These are phyloP conservation scores for Ceratobasidium sp. DNA, from an alignment of 1,284 basidiomycete species.

Conservation along the genomic window DNA sequence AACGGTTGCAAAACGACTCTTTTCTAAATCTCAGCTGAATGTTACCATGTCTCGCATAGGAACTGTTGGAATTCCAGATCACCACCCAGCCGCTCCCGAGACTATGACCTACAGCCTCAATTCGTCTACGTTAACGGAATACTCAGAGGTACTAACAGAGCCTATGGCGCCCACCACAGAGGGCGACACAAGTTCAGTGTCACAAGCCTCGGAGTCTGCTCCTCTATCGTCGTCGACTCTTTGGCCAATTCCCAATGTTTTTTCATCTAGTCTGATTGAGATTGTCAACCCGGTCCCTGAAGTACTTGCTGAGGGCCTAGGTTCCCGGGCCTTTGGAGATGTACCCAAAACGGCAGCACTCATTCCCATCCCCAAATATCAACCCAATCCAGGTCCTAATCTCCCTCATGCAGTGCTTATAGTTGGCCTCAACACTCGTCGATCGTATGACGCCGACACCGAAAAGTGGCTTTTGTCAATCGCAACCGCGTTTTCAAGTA, in stretches of 20 bases:
- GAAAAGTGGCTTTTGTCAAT: slow-evolving; percentile 15
- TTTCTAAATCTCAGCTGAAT: neutral
- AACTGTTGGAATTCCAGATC: neutral
- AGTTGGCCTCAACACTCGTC: slow-evolving; percentile 39
- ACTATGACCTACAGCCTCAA: neutral
- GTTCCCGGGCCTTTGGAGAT: slow-evolving; percentile 2
- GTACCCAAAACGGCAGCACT: slow-evolving; percentile 2
- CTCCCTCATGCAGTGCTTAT: slow-evolving; percentile 34
- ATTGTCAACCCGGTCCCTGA: slow-evolving; percentile 6
- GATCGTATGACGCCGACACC: slow-evolving; percentile 38
- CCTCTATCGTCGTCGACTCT: neutral
- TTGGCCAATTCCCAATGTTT: slow-evolving; percentile 2
- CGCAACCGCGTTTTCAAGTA: neutral
- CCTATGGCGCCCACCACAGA: no score
- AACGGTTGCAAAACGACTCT: neutral
- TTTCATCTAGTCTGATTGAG: neutral
- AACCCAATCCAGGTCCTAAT: neutral
- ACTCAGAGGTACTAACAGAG: neutral
- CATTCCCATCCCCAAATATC: neutral
- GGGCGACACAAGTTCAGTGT: neutral
- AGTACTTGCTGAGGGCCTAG: neutral
- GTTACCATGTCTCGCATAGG: neutral
- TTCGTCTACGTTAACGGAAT: neutral
- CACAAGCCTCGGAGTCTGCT: neutral
- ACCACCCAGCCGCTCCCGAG: neutral